Base-by-base conservation (phyloP, 805 yeast genomes). In the Komagataella phaffii region DNA sequence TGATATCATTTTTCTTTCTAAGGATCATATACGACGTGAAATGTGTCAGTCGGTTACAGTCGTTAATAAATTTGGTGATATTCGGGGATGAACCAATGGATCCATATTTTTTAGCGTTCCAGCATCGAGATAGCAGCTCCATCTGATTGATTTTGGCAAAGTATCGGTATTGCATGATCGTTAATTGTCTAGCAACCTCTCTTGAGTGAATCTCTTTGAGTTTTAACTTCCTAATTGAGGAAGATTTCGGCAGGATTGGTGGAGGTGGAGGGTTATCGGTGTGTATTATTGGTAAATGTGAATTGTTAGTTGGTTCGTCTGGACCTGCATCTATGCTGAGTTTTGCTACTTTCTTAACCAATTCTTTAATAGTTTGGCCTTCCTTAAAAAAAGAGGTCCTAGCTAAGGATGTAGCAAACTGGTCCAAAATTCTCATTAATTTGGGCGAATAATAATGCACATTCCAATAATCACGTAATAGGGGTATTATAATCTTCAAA, bases 181-280 rank as follows among this genome's bases (percentile, higher is more conserved):
- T 86, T 52, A 91, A 67, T 64, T 91, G 97, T 50, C 89, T 72
- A 0, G 97, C 96, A 56, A 90, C 73, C 54, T 82, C 91, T 50
- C 76, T 67, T 36, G 87, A 78, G 57, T 85, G 90, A 50, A 88
- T 76, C 50, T 86, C 93, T 53, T 78, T 64, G 30, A 84, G 65
- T 57, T 76, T 82, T 54, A 74, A 56, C 58, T 70, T 71, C 48
- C 73, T 66, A 24, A 57, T 58, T 47, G 50, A 55, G 46, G 58
- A 45, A 18, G 55, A 55, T 45, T 54, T 55, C 23, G 52, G 51
- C 7, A 51, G 7, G 12, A 51, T 21, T 21, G 55, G 52, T 2
- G 56, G 55, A 10, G 57, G 54, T 19, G 57, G 56, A 10, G 56
- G 53, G 7, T 46, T 45, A 6, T 47, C 50, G 12, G 8, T 17